Evolutionary conservation across 23 red algal genomes (phyloP), one percentile per base, ranked within the genome.

Genomic region (Cyanidium caldarium): DNA sequence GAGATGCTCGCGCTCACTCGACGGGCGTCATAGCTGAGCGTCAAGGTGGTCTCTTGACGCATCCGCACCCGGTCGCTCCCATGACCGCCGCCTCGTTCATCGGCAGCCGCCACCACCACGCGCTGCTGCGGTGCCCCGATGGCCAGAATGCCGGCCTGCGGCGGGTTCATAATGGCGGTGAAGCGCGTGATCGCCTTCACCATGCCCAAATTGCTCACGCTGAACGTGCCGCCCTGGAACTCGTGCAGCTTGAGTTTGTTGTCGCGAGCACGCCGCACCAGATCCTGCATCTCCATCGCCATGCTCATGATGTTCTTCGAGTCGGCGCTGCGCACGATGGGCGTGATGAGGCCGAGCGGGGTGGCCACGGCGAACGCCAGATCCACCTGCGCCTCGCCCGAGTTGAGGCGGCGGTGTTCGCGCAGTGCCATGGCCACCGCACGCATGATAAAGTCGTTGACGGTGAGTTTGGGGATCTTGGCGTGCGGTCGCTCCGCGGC

Each of bases 401-500:
- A 12, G 2, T 69, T 69, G 17, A 45, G 12, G 12, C 23, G 33
- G 5, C 23, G 12, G 30, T 43, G 42, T 28, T 87, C 80, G 19
- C 81, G 68, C 2, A 98, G 77, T 16, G 92, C 92, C 17, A 79
- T 80, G 23, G 92, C 83, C 10, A 74, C 78, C 31, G 92, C 92
- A 30, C 87, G 87, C 66, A 98, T 80, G 33, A 98, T 69, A 67
- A 98, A 98, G 46, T 98, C 92, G 75, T 98, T 88, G 40, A 98
- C 86, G 40, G 80, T 81, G 28, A 98, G 40, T 66, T 87, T 95
- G 43, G 71, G 73, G 26, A 69, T 65, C 25, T n/a, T 25, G 7
- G 51, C 51, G 37, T 45, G 58, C 28, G 39, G 37, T 46, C 40
- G 37, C 17, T 85, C 74, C 39, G 68, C 81, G 17, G 82, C 76